Percentiles rank a stretch among this genome's conserved stretches.
These are phyloP conservation scores for Chondrus crispus DNA, from an alignment of 23 red algal genomes.

Conservation along the genomic window DNA sequence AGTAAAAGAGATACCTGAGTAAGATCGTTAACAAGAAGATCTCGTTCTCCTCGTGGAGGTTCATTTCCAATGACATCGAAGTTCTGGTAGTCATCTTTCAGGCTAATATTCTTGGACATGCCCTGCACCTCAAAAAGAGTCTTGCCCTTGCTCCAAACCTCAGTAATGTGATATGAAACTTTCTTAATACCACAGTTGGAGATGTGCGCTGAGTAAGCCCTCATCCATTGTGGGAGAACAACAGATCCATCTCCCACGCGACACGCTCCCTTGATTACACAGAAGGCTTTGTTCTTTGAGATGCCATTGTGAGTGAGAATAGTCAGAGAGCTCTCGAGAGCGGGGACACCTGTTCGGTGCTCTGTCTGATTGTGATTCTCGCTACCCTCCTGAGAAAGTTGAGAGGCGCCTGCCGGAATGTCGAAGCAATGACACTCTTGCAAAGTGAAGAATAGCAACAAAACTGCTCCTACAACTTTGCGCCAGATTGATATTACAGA, in stretches of 20 bases:
- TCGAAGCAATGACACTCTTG: too few relatives aligned
- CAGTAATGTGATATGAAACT: not conserved
- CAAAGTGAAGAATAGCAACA: too few relatives aligned
- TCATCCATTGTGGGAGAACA: conserved; percentile 66
- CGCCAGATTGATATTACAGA: too few relatives aligned
- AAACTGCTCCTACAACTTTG: too few relatives aligned
- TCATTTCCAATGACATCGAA: conserved; percentile 54
- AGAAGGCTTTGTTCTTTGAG: conserved; percentile 8
- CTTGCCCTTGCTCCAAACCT: not conserved
- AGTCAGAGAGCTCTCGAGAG: not conserved
- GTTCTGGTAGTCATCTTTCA: conserved; percentile 27
- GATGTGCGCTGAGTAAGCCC: conserved; percentile 15
- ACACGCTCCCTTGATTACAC: conserved; percentile 45
- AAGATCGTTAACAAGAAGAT: conserved; percentile 26
- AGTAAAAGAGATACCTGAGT: conserved; percentile 45
- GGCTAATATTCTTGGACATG: not conserved
- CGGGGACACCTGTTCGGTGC: not conserved
- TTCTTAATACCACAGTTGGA: conserved; percentile 20
- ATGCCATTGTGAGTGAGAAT: conserved; percentile 9
- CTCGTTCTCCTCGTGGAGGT: conserved; percentile 31
- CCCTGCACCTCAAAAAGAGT: not conserved
- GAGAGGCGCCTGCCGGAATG: too few relatives aligned
- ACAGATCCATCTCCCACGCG: conserved; percentile 53
- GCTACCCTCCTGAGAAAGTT: not conserved
- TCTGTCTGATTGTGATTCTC: not conserved